Base-by-base conservation (phyloP, 768 basidiomycete genomes). In the Cystofilobasidium bisporidii region DNA sequence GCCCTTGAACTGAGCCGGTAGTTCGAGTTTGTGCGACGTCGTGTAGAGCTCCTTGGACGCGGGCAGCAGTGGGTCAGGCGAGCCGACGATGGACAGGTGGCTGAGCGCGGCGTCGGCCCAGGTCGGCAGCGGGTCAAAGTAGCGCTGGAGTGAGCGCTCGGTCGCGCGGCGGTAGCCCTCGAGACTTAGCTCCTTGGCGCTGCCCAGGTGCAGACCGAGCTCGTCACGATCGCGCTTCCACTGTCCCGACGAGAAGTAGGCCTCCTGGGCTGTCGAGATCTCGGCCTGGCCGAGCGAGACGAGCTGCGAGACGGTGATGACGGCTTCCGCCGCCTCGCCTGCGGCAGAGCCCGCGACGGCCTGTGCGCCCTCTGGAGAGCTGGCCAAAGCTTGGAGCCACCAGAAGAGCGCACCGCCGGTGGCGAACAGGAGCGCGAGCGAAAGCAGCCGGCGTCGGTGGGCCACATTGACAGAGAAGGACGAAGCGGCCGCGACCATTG, bases 1-100 rank as follows among this genome's bases (percentile, higher is more conserved):
- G 28, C 53, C 53, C 22, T 53, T 43, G 55, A 68, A 61, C 20
- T 68, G 67, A n/a, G 61, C 47, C 30, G 67, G 61, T 8, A 68
- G 60, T 11, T 57, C 30, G 28, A 28, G 4, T 17, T 28, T 15
- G 18, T 38, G 43, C 38, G 32, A 15, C 28, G 67, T 62, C 14
- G 67, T 68, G 61, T 63, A 68, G 53, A 68, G 55, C 56, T 63
- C 61, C 28, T 28, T 30, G 33, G 50, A 28, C 14, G 47, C 30
- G 15, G 10, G 3, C 4, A 17, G 9, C 20, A 22, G 33, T 26
- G 43, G 2, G 20, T 20, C 5, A 48, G 47, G n/a, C 28, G 45
- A 20, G 26, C 10, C 26, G 41, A 47, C 5, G 41, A 48, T 0
- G 47, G 48, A 58, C 28, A 68, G 67, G 55, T 58, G 40, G 20